Evolutionary conservation across 2,329 filamentous ascomycete genomes (phyloP), one percentile per base, ranked within the genome.

Genomic region (Fusarium marasasianum): DNA sequence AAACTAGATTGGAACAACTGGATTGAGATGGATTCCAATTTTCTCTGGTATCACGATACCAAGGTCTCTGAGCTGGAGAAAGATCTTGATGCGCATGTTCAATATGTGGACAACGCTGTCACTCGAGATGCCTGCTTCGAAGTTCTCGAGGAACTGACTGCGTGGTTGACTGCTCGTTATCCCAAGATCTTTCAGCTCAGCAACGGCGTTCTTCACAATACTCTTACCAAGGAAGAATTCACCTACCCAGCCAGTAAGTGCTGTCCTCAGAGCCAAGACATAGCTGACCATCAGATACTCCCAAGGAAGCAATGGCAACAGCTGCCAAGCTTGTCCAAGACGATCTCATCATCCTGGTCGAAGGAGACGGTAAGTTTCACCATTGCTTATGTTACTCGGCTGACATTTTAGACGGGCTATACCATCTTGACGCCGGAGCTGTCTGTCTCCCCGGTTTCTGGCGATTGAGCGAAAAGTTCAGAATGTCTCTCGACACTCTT

Each of bases 11-110:
- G 73, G 74, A 62, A 76, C 3, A 66, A 60, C 6, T 76, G 74
- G 73, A 76, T 76, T 17, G 70, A 76, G 54, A 69, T 76, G 65
- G 73, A 76, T 8, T 76, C 67, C 5, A 72, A 76, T 15, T 76
- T 69, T 12, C 43, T 70, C 8, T 60, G 56, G 37, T 76, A 67
- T 3, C 74, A 76, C 2, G 74, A 69, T 20, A n/a, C 51, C 1
- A 76, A 76, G 14, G 73, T 76, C 1, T 72, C 68, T 1, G 74
- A 76, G 15, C 17, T 76, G 1, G 50, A 76, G 8, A 72, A 72
- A 18, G 62, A 76, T 1, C 29, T 76, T 1, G 53, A 60, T 18
- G 67, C 70, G 1, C 74, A 76, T 54, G 55, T 76, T 22, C 58
- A 76, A 54, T 72, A 72, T 24, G 56, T 76, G 1, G 62, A 76